Base-by-base conservation (phyloP, 345 rosid genomes). In the Citrus australasica region DNA sequence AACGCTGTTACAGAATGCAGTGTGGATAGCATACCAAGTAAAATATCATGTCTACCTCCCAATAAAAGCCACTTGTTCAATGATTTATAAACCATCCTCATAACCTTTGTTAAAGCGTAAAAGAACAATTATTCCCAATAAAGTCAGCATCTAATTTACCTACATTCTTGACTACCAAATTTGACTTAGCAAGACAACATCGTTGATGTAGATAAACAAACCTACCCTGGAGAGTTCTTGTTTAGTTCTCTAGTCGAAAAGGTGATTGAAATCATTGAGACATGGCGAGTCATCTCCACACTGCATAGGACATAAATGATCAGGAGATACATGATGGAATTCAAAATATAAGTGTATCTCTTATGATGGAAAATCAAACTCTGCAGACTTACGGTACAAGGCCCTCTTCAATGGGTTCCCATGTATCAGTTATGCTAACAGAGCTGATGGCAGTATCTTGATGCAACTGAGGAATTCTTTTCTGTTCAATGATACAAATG, bases 361-460 rank as follows among this genome's bases (percentile, higher is more conserved):
- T 32, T 11, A 33, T 51, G 37, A 46, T 13, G 27, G 55, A 11
- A 27, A 55, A 77, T 74, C 24, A 32, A 83, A 60, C 56, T 73
- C 51, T 19, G 30, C 73, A 67, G 51, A 84, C 94, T 83, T 77
- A 94, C 98, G 97, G 94, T 37, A 89, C 81, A 82, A 96, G 97
- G 67, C 99, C 99, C 85, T 96, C 99, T 83, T 96, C 98, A 9
- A 83, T 89, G 78, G 98, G 99, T 86, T 96, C 99, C 97, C 97
- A 94, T 25, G 90, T 91, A 87, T 94, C 98, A 75, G 93, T 96
- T 77, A 94, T 90, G 85, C 99, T 92, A 74, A 89, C 87, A 62
- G 99, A 96, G 86, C 93, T 88, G 85, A 94, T 92, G 59, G 89
- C 85, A 80, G 95, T 86, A 79, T 94, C 95, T 86, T 96, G 99